Evolutionary conservation across 1,284 basidiomycete genomes (phyloP).

Genomic region (Ceratobasidium sp.): DNA sequence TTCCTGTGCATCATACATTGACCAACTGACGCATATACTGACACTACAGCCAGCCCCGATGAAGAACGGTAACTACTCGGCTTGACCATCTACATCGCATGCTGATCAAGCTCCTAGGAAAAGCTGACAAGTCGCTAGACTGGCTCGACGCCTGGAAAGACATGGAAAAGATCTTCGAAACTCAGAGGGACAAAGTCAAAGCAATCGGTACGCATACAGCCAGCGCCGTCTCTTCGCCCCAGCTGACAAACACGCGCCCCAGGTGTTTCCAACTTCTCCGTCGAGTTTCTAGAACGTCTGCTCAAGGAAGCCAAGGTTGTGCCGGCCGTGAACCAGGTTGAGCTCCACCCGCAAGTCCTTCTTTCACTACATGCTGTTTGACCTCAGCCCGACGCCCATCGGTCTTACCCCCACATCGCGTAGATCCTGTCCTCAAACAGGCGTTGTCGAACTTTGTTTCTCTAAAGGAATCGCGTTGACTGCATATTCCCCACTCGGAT

Average conservation of each 20-base stretch:
- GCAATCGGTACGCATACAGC: slow-evolving; percentile 67
- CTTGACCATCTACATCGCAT: slow-evolving; percentile 46
- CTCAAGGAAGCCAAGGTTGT: slow-evolving; percentile 69
- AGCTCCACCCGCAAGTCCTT: slow-evolving; percentile 48
- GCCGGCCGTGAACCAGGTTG: slow-evolving; percentile 84
- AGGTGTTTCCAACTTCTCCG: slow-evolving; percentile 77
- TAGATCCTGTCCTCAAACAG: slow-evolving; percentile 71
- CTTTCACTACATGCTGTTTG: neutral
- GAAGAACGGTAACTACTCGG: slow-evolving; percentile 56
- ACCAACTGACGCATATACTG: neutral
- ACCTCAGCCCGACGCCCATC: neutral
- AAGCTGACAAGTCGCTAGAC: slow-evolving; percentile 64
- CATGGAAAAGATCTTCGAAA: slow-evolving; percentile 73
- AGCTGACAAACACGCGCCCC: neutral
- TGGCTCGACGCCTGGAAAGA: slow-evolving; percentile 62
- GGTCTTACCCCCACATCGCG: neutral
- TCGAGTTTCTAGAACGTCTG: slow-evolving; percentile 68
- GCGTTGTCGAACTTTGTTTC: slow-evolving; percentile 67
- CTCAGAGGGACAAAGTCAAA: slow-evolving; percentile 66
- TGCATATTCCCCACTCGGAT: slow-evolving; percentile 82
- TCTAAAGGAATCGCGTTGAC: slow-evolving; percentile 73
- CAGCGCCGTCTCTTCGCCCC: neutral
- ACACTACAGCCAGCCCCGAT: slow-evolving; percentile 63
- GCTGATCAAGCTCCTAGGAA: slow-evolving; percentile 49
- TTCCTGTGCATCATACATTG: neutral